These are phyloP conservation scores for Suillus subluteus DNA, from an alignment of 768 basidiomycete species.

Conservation along the genomic window DNA sequence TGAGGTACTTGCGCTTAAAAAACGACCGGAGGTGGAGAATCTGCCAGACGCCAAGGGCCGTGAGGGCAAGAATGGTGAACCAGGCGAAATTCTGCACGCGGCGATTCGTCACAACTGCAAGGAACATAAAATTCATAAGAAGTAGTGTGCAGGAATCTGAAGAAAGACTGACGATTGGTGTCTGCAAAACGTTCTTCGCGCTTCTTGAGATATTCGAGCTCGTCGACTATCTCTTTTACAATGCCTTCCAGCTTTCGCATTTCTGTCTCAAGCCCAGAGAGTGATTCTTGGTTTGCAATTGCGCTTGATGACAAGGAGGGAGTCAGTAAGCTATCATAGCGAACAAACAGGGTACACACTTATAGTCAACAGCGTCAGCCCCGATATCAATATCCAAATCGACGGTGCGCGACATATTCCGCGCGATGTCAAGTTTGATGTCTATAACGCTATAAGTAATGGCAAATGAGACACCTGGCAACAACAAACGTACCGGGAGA, in stretches of 20 bases:
- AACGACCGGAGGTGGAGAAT: conserved; percentile 91
- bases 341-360: conserved; percentile 56
- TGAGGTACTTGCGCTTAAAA: conserved; percentile 96
- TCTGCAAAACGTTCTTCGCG: conserved; percentile 87
- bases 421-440: conserved; percentile 47
- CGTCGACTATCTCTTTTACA: conserved; percentile 93
- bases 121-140: conserved; percentile 7
- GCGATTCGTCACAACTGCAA: conserved; percentile 83
- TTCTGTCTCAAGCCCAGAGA: conserved; percentile 94
- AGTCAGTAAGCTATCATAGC: conserved; percentile 8
- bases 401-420: conserved; percentile 64
- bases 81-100: conserved; percentile 94
- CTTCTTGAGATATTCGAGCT: conserved; percentile 87
- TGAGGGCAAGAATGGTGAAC: conserved; percentile 73
- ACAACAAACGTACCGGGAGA: conserved; percentile 62
- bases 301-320: conserved; percentile 56
- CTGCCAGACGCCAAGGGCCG: conserved; percentile 86
- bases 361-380: conserved; percentile 98
- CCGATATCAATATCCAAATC: conserved; percentile 98
- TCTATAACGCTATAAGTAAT: conserved; percentile 36
- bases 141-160: background rate
- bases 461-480: background rate
- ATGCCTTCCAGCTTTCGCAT: conserved; percentile 97
- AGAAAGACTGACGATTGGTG: conserved; percentile 78
- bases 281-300: conserved; percentile 97